Conservation (phyloP, 169 alveolate genomes). For the Cyclospora cayetanensis region DNA sequence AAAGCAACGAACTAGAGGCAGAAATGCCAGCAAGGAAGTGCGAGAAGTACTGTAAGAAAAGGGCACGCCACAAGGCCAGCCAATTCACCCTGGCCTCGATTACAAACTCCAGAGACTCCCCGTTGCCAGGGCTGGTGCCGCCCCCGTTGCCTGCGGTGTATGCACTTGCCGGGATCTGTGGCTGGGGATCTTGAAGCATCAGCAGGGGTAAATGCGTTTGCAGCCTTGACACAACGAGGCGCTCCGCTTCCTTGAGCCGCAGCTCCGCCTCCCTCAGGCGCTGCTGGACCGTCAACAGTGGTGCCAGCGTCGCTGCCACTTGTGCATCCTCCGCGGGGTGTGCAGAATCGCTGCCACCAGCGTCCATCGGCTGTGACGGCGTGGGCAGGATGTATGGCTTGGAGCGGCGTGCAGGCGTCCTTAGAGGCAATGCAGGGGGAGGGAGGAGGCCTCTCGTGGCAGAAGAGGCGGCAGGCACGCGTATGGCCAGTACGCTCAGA, state of each 20-base stretch:
- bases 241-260: neutral
- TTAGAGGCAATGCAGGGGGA: neutral
- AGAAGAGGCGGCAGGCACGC: neutral
- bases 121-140: slow-evolving; percentile 19
- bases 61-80: neutral
- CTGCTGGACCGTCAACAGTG: slow-evolving; percentile 5
- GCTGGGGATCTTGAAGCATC: slow-evolving; percentile 42
- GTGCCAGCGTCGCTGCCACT: neutral
- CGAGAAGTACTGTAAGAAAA: neutral
- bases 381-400: neutral
- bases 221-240: no score
- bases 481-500: neutral
- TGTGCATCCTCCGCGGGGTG: neutral
- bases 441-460: neutral
- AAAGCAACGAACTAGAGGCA: neutral
- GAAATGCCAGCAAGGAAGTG: neutral
- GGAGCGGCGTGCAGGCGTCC: neutral
- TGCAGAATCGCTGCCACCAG: neutral
- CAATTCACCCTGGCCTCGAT: slow-evolving; percentile 5
- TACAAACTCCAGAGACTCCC: slow-evolving; percentile 1
- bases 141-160: neutral
- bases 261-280: slow-evolving; percentile 11
- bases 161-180: slow-evolving; percentile 11
- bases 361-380: no score
- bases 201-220: slow-evolving; percentile 35